Base-by-base conservation (phyloP, 2,329 filamentous ascomycete genomes). In the Claviceps sp. region DNA sequence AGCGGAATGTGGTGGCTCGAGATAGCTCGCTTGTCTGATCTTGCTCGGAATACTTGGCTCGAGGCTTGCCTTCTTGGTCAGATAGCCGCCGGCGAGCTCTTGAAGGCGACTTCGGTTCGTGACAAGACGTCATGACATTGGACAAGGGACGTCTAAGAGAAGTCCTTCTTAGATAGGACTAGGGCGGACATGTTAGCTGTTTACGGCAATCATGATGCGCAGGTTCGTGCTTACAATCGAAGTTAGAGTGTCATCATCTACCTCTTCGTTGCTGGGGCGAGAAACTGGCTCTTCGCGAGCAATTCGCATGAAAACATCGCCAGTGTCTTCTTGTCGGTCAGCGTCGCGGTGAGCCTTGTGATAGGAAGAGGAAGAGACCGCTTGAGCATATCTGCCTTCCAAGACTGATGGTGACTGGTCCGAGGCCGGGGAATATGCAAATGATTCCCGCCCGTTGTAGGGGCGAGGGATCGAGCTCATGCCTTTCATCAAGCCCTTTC, bases 241-340 rank as follows among this genome's bases (percentile, higher is more conserved):
- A 56, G 65, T 72, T 48, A 68, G 66, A 41, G 58, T 60, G 49
- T 65, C 65, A 22, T 65, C 65, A 24, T 65, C 63, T 5, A 55
- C 57, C 26, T 62, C 59, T 43, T 64, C 65, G 6, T 67, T 65
- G 44, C 70, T 67, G 18, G 61, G 59, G 49, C 68, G 71, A 47
- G 67, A 70, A 16, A 63, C 59, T 14, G 71, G 57, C 55, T 80
- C 77, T 54, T 81, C 76, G 11, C 73, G 69, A 13, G 78, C 78
- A 54, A 82, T 81, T 51, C 70, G 74, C 54, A 82, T 71, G 56
- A 81, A 82, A 42, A 81, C 67, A 56, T 82, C 78, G 41, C 75
- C 76, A 3, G 72, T 76, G 56, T 79, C 78, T 51, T 81, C 78
- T 43, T 50, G 38, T 41, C 53, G 38, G 38, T 48, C 50, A 18